These are phyloP conservation scores for Zygoascus biomembranicola DNA, from an alignment of 805 yeast genomes.

Conservation along the genomic window DNA sequence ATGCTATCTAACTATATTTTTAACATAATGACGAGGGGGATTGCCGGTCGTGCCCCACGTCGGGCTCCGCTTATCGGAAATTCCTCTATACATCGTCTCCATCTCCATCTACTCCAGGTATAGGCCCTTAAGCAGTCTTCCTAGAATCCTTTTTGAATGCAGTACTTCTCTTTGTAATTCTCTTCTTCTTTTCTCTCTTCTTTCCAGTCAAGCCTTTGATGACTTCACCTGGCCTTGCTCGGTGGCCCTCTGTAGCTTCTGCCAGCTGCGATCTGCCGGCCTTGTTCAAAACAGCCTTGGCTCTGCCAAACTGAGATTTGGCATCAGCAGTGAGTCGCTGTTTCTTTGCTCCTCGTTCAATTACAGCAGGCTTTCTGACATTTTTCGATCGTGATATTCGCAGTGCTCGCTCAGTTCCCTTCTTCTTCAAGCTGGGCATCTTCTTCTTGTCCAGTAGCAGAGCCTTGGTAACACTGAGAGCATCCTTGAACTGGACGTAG, in stretches of 20 bases:
- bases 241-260: constrained; percentile 58
- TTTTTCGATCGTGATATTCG: constrained; percentile 67
- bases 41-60: no score
- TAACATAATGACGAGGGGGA: no score
- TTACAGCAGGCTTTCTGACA: neutral
- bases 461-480: constrained; percentile 71
- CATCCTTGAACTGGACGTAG: constrained; percentile 72
- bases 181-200: constrained; percentile 11
- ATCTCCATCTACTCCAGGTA: no score
- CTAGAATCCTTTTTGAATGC: constrained; percentile 40
- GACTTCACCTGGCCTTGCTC: constrained; percentile 63
- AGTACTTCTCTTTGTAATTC: constrained; percentile 7
- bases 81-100: no score
- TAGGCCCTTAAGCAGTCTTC: no score
- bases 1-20: no score
- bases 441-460: constrained; percentile 66
- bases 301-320: constrained; percentile 74
- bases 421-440: constrained; percentile 26
- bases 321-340: constrained; percentile 51
- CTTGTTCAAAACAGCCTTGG: constrained; percentile 63
- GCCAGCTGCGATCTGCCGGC: constrained; percentile 64
- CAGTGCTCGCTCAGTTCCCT: constrained; percentile 43
- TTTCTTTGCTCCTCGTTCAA: constrained; percentile 18
- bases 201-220: constrained; percentile 51
- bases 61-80: no score